phyloP scores from a whole-genome alignment of 768 basidiomycete genomes.

The Butyriboletus loyo region DNA sequence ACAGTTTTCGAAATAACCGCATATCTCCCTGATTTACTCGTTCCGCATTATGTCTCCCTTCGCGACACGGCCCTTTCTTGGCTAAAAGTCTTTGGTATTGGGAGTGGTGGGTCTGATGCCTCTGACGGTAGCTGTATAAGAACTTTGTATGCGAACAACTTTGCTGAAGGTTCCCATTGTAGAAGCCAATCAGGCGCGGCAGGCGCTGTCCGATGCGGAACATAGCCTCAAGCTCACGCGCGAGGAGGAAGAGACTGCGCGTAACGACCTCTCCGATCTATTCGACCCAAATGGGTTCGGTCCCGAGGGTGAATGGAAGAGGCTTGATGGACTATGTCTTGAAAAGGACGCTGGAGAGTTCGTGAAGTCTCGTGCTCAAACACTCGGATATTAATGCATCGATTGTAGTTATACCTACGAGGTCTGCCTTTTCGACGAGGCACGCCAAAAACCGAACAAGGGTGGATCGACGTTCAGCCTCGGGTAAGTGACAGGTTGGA shows the following conservation, averaged over 20 bases:
- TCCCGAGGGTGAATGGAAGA: conserved; percentile 90
- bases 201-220: conserved; percentile 63
- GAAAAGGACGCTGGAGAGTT: conserved; percentile 87
- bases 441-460: conserved; percentile 82
- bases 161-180: conserved; percentile 1
- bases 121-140: conserved; percentile 37
- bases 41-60: conserved; percentile 70
- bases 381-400: conserved; percentile 4
- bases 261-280: conserved; percentile 60
- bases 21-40: conserved; percentile 80
- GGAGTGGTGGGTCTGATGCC: conserved; percentile 37
- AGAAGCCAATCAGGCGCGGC: conserved; percentile 62
- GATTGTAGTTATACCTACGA: conserved; percentile 83
- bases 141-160: background rate
- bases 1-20: conserved; percentile 76
- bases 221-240: conserved; percentile 50
- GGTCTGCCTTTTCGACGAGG: conserved; percentile 86
- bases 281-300: conserved; percentile 70
- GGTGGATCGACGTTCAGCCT: conserved; percentile 75
- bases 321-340: conserved; percentile 79
- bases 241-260: conserved; percentile 51
- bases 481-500: conserved; percentile 57
- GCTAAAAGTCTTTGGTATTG: conserved; percentile 63
- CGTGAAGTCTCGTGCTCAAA: conserved; percentile 35
- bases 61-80: conserved; percentile 58